Conservation (phyloP, 2,329 filamentous ascomycete genomes). For the Neonectria coccinea region DNA sequence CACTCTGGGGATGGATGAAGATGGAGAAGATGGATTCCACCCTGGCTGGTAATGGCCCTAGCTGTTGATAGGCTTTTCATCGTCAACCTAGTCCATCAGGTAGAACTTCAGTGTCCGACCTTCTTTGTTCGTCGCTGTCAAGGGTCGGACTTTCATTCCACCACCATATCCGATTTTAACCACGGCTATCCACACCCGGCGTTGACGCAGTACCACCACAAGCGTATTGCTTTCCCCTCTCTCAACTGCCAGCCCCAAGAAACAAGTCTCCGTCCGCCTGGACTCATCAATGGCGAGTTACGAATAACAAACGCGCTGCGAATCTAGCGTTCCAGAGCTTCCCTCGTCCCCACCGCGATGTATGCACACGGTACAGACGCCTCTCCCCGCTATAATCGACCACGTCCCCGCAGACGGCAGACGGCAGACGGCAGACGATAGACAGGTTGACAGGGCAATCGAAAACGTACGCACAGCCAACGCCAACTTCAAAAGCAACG, state of each 20-base stretch:
- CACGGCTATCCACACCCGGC: slow-evolving; percentile 34
- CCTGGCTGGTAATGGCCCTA: neutral
- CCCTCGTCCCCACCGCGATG: neutral
- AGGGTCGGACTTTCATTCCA: slow-evolving; percentile 28
- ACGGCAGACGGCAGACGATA: slow-evolving; percentile 6
- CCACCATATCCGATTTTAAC: slow-evolving; percentile 17
- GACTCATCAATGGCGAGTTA: too few species aligned
- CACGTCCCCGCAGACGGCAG: slow-evolving; percentile 11
- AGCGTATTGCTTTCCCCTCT: slow-evolving; percentile 9
- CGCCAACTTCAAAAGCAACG: slow-evolving; percentile 10
- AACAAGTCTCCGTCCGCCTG: neutral
- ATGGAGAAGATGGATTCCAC: neutral
- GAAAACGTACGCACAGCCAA: neutral
- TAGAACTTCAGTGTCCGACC: slow-evolving; percentile 30
- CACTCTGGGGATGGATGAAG: slow-evolving; percentile 1
- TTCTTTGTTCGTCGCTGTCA: neutral
- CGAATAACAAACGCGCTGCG: neutral
- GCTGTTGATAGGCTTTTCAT: neutral
- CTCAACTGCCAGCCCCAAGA: slow-evolving; percentile 16
- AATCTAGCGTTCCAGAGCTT: neutral
- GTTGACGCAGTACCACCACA: slow-evolving; percentile 27
- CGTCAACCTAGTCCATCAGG: slow-evolving; percentile 1
- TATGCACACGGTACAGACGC: slow-evolving; percentile 2
- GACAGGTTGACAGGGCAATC: neutral
- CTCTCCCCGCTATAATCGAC: slow-evolving; percentile 19